A percentile compares a stretch with the other conserved stretches of the same genome.
phyloP scores from a whole-genome alignment of 2,329 filamentous ascomycete genomes.

The Purpureocillium lavendulum region DNA sequence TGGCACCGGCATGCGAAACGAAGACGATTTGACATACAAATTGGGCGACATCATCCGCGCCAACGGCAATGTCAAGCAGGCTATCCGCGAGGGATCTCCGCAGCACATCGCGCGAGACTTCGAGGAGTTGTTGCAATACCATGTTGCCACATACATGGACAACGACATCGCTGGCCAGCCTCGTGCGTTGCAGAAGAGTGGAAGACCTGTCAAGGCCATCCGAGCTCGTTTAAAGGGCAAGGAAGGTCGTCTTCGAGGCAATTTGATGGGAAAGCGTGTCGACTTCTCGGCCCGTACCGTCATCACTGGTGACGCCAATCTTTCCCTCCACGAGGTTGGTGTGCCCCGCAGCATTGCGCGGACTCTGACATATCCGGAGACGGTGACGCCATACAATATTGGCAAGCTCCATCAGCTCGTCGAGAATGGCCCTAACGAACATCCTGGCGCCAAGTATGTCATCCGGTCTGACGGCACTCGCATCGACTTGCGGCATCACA shows the following conservation, averaged over 20 bases:
- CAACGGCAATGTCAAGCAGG: slow-evolving; percentile 88
- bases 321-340: slow-evolving; percentile 94
- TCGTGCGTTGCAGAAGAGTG: slow-evolving; percentile 92
- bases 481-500: slow-evolving; percentile 91
- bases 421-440: slow-evolving; percentile 86
- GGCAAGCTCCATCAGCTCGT: slow-evolving; percentile 83
- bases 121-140: slow-evolving; percentile 86
- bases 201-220: slow-evolving; percentile 92
- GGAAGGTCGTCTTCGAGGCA: slow-evolving; percentile 93
- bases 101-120: slow-evolving; percentile 89
- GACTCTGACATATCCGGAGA: slow-evolving; percentile 92
- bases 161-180: slow-evolving; percentile 97
- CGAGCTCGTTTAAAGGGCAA: slow-evolving; percentile 97
- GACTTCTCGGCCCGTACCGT: slow-evolving; percentile 99
- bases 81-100: slow-evolving; percentile 83
- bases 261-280: slow-evolving; percentile 99
- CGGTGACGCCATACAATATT: slow-evolving; percentile 97
- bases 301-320: slow-evolving; percentile 96
- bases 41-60: slow-evolving; percentile 96
- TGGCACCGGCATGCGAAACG: slow-evolving; percentile 82
- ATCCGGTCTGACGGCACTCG: slow-evolving; percentile 88
- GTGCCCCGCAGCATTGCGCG: slow-evolving; percentile 89
- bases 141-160: slow-evolving; percentile 99
- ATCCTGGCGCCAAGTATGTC: slow-evolving; percentile 94
- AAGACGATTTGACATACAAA: slow-evolving; percentile 99